Evolutionary conservation across 495 filamentous ascomycete species (phyloP).

Genomic region (Penicillium egyptiacum): DNA sequence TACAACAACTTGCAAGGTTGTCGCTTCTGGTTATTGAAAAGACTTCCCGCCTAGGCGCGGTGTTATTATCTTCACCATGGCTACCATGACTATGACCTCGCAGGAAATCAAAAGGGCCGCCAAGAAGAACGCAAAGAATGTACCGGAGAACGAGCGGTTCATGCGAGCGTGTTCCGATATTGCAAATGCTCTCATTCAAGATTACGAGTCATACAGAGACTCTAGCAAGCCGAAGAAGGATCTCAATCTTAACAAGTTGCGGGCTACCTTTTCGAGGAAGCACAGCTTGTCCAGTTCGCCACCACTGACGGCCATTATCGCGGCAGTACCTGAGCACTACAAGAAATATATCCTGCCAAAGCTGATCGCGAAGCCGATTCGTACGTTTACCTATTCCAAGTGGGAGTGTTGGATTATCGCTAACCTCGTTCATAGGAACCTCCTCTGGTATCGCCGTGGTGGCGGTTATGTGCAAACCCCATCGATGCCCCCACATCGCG

Average conservation of each 20-base stretch:
- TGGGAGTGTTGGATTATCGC: neutral
- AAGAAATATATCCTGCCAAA: constrained; percentile 98
- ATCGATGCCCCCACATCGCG: constrained; percentile 95
- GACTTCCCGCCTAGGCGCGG: constrained; percentile 9
- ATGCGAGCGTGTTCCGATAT: constrained; percentile 94
- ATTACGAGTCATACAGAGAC: constrained; percentile 77
- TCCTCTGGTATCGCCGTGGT: constrained; percentile 99
- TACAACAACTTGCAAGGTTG: neutral
- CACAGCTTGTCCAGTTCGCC: constrained; percentile 82
- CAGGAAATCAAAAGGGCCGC: constrained; percentile 49
- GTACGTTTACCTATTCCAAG: constrained; percentile 45
- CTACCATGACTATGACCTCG: constrained; percentile 62
- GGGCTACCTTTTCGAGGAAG: constrained; percentile 87
- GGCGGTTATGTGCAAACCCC: constrained; percentile 99
- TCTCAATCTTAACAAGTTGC: constrained; percentile 87
- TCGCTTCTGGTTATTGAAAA: neutral
- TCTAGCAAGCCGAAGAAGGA: constrained; percentile 71
- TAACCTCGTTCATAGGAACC: constrained; percentile 57
- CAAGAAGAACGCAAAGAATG: constrained; percentile 69
- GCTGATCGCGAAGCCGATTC: constrained; percentile 92
- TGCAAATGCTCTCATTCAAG: constrained; percentile 87
- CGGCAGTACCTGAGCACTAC: constrained; percentile 95
- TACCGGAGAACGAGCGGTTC: constrained; percentile 90
- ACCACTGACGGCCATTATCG: constrained; percentile 93
- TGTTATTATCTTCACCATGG: constrained; percentile 48